phyloP scores from a whole-genome alignment of 495 filamentous ascomycete species.

The Xylaria castorea region DNA sequence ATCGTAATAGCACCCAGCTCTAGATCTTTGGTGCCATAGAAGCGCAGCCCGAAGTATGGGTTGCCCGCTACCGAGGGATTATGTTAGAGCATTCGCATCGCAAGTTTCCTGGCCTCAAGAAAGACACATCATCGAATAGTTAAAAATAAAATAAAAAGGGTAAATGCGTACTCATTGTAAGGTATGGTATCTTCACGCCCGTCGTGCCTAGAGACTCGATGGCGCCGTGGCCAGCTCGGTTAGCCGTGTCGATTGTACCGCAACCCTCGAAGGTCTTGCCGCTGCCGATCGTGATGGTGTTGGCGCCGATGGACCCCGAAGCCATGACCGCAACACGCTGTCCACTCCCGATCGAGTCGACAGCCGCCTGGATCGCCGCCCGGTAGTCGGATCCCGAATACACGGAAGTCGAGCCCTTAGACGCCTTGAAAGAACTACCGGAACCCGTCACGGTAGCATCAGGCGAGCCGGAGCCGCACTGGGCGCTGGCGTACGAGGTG shows the following conservation, averaged over 20 bases:
- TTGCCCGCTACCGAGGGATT: slow-evolving; percentile 41
- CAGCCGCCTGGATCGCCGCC: slow-evolving; percentile 50
- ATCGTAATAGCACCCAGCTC: slow-evolving; percentile 51
- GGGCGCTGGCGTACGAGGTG: slow-evolving; percentile 15
- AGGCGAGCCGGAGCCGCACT: slow-evolving; percentile 50
- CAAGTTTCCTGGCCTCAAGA: background rate
- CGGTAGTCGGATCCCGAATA: slow-evolving; percentile 55
- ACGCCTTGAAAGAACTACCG: slow-evolving; percentile 45
- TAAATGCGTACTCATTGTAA: slow-evolving; percentile 42
- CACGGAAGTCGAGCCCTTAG: slow-evolving; percentile 38
- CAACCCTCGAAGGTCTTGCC: slow-evolving; percentile 58
- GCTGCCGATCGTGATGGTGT: slow-evolving; percentile 54
- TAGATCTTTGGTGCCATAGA: slow-evolving; percentile 50
- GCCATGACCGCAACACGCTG: slow-evolving; percentile 65
- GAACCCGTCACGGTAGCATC: slow-evolving; percentile 50
- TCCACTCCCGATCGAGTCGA: slow-evolving; percentile 59
- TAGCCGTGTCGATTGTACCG: slow-evolving; percentile 54
- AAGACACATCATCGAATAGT: background rate
- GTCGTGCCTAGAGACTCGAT: slow-evolving; percentile 48
- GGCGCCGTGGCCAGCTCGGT: slow-evolving; percentile 48
- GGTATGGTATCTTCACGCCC: slow-evolving; percentile 51
- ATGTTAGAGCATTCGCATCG: background rate
- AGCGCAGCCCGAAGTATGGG: slow-evolving; percentile 55
- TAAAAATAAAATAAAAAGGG: too few species aligned
- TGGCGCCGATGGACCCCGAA: slow-evolving; percentile 62